phyloP scores from a whole-genome alignment of 2,329 filamentous ascomycete species.

The Aspergillus quadricinctus region DNA sequence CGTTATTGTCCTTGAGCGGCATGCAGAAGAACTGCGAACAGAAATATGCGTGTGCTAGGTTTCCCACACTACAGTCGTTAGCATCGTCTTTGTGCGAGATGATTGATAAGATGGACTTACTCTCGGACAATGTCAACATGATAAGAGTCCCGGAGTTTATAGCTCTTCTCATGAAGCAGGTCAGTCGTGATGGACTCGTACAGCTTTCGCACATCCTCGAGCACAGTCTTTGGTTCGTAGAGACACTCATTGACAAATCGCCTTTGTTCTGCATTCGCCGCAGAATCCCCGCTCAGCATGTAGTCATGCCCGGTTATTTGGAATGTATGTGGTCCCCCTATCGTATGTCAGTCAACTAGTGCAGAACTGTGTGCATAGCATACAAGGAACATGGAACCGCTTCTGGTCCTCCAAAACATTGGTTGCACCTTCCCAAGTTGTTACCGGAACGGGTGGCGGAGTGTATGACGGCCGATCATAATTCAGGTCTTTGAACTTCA shows the following conservation, averaged over 20 bases:
- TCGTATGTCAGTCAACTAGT: neutral
- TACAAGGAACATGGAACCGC: slow-evolving; percentile 2
- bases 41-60: slow-evolving; percentile 3
- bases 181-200: slow-evolving; percentile 1
- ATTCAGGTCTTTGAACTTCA: neutral
- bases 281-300: slow-evolving; percentile 2
- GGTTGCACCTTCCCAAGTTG: slow-evolving; percentile 1
- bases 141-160: neutral
- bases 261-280: neutral
- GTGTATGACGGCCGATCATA: neutral
- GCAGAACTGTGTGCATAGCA: neutral
- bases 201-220: slow-evolving; percentile 1
- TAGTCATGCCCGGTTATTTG: slow-evolving; percentile 3
- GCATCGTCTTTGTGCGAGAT: too few species aligned
- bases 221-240: neutral
- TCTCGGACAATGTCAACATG: slow-evolving; percentile 4
- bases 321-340: slow-evolving; percentile 4
- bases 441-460: neutral
- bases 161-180: neutral
- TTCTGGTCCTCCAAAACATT: slow-evolving; percentile 1
- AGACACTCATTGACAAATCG: slow-evolving; percentile 1
- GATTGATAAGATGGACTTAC: neutral
- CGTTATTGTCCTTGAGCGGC: neutral
- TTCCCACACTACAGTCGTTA: neutral
- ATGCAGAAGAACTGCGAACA: slow-evolving; percentile 2